A percentile compares a stretch with the other conserved stretches of the same genome.
Conservation (phyloP, 164 flowering plant species). For the Saururus chinensis region DNA sequence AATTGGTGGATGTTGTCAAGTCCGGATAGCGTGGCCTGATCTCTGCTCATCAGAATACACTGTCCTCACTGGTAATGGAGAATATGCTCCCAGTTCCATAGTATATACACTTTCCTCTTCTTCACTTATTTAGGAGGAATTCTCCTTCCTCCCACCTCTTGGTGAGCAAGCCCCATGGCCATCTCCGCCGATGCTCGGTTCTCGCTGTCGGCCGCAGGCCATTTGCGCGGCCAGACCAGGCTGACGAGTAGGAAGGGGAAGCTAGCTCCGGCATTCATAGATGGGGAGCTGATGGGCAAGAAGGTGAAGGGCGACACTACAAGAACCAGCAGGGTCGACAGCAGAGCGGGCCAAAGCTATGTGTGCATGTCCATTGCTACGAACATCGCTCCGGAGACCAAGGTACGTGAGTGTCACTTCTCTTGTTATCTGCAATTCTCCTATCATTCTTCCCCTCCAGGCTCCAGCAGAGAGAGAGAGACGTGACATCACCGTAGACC, state of each 20-base stretch:
- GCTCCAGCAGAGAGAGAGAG: neutral
- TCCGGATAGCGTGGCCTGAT: constrained; percentile 39
- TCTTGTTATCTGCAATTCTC: neutral
- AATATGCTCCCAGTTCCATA: neutral
- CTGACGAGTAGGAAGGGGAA: constrained; percentile 19
- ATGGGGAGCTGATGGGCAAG: constrained; percentile 74
- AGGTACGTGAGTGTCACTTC: constrained; percentile 29
- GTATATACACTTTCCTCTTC: neutral
- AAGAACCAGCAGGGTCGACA: neutral
- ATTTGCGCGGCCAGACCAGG: constrained; percentile 18
- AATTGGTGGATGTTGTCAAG: constrained; percentile 41
- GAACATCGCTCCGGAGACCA: constrained; percentile 28
- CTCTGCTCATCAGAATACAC: constrained; percentile 3
- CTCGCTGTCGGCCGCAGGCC: constrained; percentile 35
- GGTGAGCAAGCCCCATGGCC: constrained; percentile 25
- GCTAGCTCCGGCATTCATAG: constrained; percentile 26
- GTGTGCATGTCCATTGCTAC: constrained; percentile 47
- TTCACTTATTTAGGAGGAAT: neutral
- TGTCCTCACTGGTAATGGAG: constrained; percentile 3
- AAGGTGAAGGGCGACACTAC: constrained; percentile 22
- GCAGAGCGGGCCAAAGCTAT: neutral
- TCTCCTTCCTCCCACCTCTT: neutral
- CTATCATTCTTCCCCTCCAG: neutral
- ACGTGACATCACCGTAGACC: too few relatives aligned
- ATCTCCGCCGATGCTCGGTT: constrained; percentile 38